Evolutionary conservation across 2,329 filamentous ascomycete species (phyloP).

Genomic region (Penicillium sumatraense): DNA sequence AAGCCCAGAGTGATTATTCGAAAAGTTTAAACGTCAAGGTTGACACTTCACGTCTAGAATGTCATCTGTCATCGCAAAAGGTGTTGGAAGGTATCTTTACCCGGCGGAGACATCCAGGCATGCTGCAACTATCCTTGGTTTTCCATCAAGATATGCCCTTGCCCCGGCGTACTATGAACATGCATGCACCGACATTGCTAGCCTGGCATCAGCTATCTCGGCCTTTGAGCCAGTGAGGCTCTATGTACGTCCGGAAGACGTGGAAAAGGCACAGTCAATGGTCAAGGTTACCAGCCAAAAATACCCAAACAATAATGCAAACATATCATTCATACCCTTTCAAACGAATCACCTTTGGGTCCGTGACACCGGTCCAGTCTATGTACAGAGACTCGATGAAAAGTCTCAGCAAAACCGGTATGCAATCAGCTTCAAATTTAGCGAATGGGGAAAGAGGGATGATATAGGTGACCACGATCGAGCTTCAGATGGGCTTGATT

Average conservation of each 20-base stretch:
- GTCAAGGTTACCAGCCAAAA: conserved; percentile 5
- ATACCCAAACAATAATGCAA: conserved; percentile 9
- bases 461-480: conserved; percentile 15
- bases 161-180: conserved; percentile 19
- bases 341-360: conserved; percentile 26
- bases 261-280: conserved; percentile 14
- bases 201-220: conserved; percentile 26
- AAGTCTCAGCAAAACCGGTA: conserved; percentile 5
- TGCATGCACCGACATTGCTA: conserved; percentile 28
- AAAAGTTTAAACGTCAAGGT: not conserved
- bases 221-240: conserved; percentile 34
- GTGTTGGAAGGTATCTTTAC: conserved; percentile 9
- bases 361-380: conserved; percentile 25
- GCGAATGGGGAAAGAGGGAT: conserved; percentile 27
- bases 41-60: not conserved
- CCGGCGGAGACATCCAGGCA: conserved; percentile 23
- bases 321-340: conserved; percentile 19
- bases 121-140: conserved; percentile 28
- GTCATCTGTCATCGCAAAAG: not conserved
- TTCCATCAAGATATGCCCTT: conserved; percentile 25
- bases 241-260: conserved; percentile 27
- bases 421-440: conserved; percentile 23
- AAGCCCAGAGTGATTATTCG: not conserved
- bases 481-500: conserved; percentile 14
- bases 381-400: conserved; percentile 16